phyloP scores from a whole-genome alignment of 441 rosid genomes.

The Adansonia rubrostipa region DNA sequence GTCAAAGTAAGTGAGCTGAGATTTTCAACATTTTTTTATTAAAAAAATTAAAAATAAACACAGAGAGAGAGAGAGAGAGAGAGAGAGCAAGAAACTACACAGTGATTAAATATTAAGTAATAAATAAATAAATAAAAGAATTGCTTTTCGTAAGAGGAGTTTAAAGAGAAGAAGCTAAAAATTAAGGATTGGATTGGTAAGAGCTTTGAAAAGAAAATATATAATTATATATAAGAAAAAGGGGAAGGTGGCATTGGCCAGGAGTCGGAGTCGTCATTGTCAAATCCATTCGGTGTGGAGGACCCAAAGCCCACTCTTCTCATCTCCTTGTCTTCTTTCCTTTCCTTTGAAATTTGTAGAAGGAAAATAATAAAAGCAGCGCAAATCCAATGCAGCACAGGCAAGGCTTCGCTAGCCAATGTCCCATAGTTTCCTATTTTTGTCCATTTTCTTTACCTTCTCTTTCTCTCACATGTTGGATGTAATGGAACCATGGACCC shows the following conservation, averaged over 20 bases:
- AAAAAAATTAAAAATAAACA: too few species aligned
- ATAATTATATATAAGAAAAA: background rate
- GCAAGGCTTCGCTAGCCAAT: background rate
- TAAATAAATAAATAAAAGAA: too few species aligned
- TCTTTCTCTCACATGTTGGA: constrained; percentile 15
- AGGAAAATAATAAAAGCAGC: background rate
- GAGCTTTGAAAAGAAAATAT: background rate
- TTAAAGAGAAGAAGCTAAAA: too few species aligned
- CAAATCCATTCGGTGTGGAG: too few species aligned
- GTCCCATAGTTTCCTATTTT: background rate
- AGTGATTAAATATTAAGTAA: background rate
- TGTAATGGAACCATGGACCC: constrained; percentile 23
- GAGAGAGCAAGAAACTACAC: too few species aligned
- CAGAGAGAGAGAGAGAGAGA: background rate
- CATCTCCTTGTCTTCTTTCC: too few species aligned
- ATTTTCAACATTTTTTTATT: constrained; percentile 10
- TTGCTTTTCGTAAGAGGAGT: too few species aligned
- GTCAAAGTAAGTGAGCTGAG: background rate
- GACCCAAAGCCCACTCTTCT: too few species aligned
- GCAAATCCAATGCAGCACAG: background rate
- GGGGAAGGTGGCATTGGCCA: background rate
- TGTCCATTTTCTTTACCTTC: background rate
- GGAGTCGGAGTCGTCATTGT: too few species aligned
- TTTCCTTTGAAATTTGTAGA: background rate
- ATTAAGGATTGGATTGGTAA: background rate